These are phyloP conservation scores for Alternaria brassicae DNA, from an alignment of 2,329 filamentous ascomycete species.

Conservation along the genomic window DNA sequence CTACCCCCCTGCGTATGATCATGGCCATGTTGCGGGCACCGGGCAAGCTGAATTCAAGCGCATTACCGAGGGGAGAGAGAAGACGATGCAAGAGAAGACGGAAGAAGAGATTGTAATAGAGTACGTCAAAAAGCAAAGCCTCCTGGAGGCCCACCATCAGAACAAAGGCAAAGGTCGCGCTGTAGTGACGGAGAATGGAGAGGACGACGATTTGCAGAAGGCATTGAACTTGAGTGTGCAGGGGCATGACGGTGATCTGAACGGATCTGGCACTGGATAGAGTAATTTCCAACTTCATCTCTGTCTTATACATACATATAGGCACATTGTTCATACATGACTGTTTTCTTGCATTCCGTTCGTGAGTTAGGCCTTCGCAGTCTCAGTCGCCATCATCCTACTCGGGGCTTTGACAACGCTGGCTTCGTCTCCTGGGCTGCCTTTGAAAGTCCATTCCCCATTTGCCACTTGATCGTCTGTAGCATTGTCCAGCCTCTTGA, in stretches of 20 bases:
- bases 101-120: slow-evolving; percentile 79
- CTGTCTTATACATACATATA: not conserved
- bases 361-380: slow-evolving; percentile 10
- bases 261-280: not conserved
- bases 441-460: slow-evolving; percentile 59
- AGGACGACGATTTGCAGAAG: not conserved
- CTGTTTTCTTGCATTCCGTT: not conserved
- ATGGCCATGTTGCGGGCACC: not conserved
- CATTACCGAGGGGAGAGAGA: slow-evolving; percentile 47
- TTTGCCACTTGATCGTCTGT: slow-evolving; percentile 60
- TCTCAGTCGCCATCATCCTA: slow-evolving; percentile 31
- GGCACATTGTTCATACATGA: slow-evolving; percentile 9
- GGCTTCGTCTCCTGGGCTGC: slow-evolving; percentile 52
- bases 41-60: slow-evolving; percentile 4
- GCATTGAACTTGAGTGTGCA: not conserved
- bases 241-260: not conserved
- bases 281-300: not conserved
- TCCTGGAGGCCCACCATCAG: slow-evolving; percentile 67
- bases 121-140: slow-evolving; percentile 77
- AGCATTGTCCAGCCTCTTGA: slow-evolving; percentile 62
- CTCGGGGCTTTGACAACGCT: slow-evolving; percentile 34
- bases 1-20: not conserved
- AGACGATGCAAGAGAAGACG: slow-evolving; percentile 50
- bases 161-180: slow-evolving; percentile 18
- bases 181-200: not conserved